phyloP scores from a whole-genome alignment of 164 flowering plant species.

The Malania oleifera region DNA sequence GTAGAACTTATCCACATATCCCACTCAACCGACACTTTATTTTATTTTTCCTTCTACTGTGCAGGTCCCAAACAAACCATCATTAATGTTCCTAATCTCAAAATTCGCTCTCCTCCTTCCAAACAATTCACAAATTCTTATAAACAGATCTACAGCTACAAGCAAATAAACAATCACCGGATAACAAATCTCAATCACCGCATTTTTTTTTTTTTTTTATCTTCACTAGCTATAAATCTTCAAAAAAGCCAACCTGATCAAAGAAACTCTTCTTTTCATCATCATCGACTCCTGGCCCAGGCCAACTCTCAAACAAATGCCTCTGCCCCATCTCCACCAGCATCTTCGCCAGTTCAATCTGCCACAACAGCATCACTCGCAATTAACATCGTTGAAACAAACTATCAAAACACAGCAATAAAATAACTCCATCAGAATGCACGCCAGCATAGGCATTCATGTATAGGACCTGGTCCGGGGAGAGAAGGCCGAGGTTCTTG shows the following conservation, averaged over 20 bases:
- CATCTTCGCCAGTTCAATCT: constrained; percentile 72
- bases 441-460: too few species aligned
- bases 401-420: neutral
- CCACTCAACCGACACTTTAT: too few species aligned
- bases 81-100: too few species aligned
- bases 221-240: neutral
- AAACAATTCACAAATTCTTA: too few species aligned
- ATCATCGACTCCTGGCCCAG: constrained; percentile 72
- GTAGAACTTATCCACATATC: too few species aligned
- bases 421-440: too few species aligned
- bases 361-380: constrained; percentile 1
- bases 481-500: constrained; percentile 54
- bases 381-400: neutral
- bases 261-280: constrained; percentile 60
- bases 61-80: too few species aligned
- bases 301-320: constrained; percentile 80
- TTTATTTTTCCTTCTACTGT: too few species aligned
- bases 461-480: constrained; percentile 54
- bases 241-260: constrained; percentile 55
- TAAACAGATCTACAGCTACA: neutral
- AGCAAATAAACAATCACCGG: too few species aligned
- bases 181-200: too few species aligned
- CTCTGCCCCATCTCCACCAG: constrained; percentile 67
- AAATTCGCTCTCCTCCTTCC: too few species aligned
- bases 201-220: too few species aligned